A percentile compares a stretch with the other conserved stretches of the same genome.
Evolutionary conservation across 208 protist species (phyloP).

Genomic region (Leishmania major): DNA sequence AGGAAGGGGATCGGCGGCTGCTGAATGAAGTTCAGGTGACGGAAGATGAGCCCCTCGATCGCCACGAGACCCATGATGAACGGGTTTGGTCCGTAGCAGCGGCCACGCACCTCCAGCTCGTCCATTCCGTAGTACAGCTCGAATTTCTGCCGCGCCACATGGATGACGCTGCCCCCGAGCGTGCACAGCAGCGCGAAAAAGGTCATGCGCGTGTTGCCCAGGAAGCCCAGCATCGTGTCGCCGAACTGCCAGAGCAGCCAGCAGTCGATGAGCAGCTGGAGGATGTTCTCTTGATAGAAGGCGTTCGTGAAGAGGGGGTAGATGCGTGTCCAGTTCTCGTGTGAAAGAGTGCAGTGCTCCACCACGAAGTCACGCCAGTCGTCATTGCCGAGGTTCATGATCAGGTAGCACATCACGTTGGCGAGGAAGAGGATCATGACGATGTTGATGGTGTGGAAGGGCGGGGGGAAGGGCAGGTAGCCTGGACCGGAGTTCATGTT

Average conservation of each 20-base stretch:
- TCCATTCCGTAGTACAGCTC: constrained; percentile 87
- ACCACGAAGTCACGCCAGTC: constrained; percentile 84
- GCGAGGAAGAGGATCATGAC: constrained; percentile 82
- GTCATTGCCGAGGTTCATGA: constrained; percentile 83
- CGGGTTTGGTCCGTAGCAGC: constrained; percentile 86
- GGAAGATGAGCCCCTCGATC: constrained; percentile 88
- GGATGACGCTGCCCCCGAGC: constrained; percentile 74
- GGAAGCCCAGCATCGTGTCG: constrained; percentile 84
- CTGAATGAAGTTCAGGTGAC: constrained; percentile 91
- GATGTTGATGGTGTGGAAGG: constrained; percentile 91
- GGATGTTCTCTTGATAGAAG: constrained; percentile 88
- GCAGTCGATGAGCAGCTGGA: constrained; percentile 87
- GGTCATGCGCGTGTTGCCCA: constrained; percentile 80
- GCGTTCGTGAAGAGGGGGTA: constrained; percentile 89
- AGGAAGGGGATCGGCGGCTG: constrained; percentile 90
- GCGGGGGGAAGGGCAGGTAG: constrained; percentile 84
- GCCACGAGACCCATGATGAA: constrained; percentile 89
- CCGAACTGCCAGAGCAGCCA: constrained; percentile 88
- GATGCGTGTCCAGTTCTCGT: constrained; percentile 76
- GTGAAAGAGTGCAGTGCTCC: constrained; percentile 87
- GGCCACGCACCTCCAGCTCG: constrained; percentile 81
- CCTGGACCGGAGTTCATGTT: constrained; percentile 47
- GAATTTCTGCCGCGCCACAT: constrained; percentile 82
- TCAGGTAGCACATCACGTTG: constrained; percentile 77
- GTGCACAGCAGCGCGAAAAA: constrained; percentile 78